Conservation (phyloP, 345 rosid genomes). For the Citrus sinensis region DVS_A1.0 CM039161.1:23471501-23472000, state of each 20-base stretch:
- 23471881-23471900: slow-evolving; percentile 43
- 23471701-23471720: slow-evolving; percentile 42
- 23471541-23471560: slow-evolving; percentile 29
- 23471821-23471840: slow-evolving; percentile 78
- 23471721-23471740: slow-evolving; percentile 55
- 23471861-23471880: slow-evolving; percentile 48
- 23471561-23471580: slow-evolving; percentile 30
- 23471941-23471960: slow-evolving; percentile 40
- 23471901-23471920: slow-evolving; percentile 65
- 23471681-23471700: slow-evolving; percentile 68
- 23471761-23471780: no score
- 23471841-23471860: slow-evolving; percentile 44
- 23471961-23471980: slow-evolving; percentile 40
- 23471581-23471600: slow-evolving; percentile 34
- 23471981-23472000: slow-evolving; percentile 49
- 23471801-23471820: background rate
- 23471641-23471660: slow-evolving; percentile 34
- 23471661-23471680: slow-evolving; percentile 55
- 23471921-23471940: slow-evolving; percentile 64
- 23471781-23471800: background rate
- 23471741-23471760: slow-evolving; percentile 86
- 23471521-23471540: slow-evolving; percentile 68
- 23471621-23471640: slow-evolving; percentile 65
- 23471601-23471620: slow-evolving; percentile 72
- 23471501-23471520: slow-evolving; percentile 42